Evolutionary conservation across 2,329 filamentous ascomycete species (phyloP).

Genomic region (Talaromyces sp.): DNA sequence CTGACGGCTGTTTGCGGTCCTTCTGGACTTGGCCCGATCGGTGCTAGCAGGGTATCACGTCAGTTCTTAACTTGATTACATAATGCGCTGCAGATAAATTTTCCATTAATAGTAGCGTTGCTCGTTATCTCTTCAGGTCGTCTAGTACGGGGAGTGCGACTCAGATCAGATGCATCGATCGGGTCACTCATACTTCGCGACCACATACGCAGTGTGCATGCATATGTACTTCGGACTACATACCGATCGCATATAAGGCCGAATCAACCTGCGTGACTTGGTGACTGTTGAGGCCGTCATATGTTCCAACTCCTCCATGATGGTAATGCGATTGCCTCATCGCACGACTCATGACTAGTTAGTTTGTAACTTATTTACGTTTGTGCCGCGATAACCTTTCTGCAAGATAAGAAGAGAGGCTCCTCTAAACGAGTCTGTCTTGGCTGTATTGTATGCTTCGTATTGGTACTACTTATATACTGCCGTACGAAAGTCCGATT

Average conservation of each 20-base stretch:
- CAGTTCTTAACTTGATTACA: conserved; percentile 3
- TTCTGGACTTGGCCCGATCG: neutral
- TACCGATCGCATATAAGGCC: neutral
- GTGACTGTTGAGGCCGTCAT: neutral
- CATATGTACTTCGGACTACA: neutral
- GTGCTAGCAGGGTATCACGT: neutral
- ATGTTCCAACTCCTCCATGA: neutral
- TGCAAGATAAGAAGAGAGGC: neutral
- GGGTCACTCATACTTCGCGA: neutral
- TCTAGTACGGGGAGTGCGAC: neutral
- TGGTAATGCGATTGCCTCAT: neutral
- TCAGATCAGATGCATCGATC: neutral
- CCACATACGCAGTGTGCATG: neutral
- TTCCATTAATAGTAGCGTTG: neutral
- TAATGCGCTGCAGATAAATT: neutral
- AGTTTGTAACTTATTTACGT: conserved; percentile 1
- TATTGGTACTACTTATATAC: neutral
- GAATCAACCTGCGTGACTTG: neutral
- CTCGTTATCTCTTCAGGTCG: neutral
- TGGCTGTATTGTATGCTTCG: neutral
- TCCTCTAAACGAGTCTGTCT: neutral
- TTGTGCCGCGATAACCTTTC: conserved; percentile 2
- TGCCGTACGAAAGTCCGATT: neutral
- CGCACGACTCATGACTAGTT: neutral
- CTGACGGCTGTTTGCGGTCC: conserved; percentile 3